Evolutionary conservation across 1,284 basidiomycete species (phyloP).

Genomic region (Ceratobasidium papillatum): DNA sequence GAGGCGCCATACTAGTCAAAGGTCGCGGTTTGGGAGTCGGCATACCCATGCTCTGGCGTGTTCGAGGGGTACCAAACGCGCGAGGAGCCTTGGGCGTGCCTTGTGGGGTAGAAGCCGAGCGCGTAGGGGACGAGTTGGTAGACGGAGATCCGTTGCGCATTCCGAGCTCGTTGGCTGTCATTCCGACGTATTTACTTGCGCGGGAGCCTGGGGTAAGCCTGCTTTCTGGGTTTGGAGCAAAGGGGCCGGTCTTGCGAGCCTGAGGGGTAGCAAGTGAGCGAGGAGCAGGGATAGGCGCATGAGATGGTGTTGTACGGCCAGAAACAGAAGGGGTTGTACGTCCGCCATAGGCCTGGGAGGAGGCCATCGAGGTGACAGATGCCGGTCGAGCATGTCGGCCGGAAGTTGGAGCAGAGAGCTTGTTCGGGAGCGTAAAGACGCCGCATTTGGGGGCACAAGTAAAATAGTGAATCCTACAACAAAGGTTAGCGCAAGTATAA

Average conservation of each 20-base stretch:
- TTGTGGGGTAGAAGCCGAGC: conserved; percentile 52
- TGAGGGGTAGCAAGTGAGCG: conserved; percentile 45
- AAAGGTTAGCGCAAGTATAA: conserved; percentile 2
- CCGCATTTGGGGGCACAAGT: conserved; percentile 85
- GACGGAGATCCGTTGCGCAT: conserved; percentile 42
- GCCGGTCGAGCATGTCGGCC: conserved; percentile 66
- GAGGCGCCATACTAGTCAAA: conserved; percentile 78
- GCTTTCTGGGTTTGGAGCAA: conserved; percentile 49
- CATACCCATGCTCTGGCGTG: conserved; percentile 56
- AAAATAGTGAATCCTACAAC: conserved; percentile 83
- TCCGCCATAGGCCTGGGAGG: conserved; percentile 55
- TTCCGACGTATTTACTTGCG: conserved; percentile 81
- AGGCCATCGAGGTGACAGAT: conserved; percentile 73
- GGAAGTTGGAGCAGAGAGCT: conserved; percentile 79
- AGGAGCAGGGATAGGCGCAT: conserved; percentile 46
- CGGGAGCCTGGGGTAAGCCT: conserved; percentile 80
- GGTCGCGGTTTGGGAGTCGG: conserved; percentile 63
- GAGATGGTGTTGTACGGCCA: conserved; percentile 45
- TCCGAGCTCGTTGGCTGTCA: conserved; percentile 80
- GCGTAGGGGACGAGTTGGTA: conserved; percentile 53
- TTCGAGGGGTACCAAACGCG: conserved; percentile 51
- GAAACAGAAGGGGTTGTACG: conserved; percentile 60
- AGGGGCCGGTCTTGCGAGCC: conserved; percentile 41
- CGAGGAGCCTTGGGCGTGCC: conserved; percentile 49
- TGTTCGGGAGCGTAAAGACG: conserved; percentile 85